A percentile compares a stretch with the other conserved stretches of the same genome.
Evolutionary conservation across 129 eudicot genomes (phyloP).

Genomic region (Flaveria brownii): DNA sequence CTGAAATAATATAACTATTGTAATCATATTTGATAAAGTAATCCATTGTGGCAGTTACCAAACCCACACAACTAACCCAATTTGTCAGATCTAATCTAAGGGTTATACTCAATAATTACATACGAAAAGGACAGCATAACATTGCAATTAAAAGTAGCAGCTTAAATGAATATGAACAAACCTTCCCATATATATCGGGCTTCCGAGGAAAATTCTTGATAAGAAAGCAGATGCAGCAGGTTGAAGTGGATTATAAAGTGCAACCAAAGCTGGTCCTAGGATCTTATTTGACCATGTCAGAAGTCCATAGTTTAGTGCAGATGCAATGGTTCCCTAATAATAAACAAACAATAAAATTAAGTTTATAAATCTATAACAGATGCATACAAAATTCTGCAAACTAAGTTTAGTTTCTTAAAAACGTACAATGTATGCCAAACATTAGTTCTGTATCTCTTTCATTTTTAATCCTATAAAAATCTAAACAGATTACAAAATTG

Average conservation of each 20-base stretch:
- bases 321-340: conserved; percentile 81
- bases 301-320: conserved; percentile 89
- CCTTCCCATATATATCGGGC: conserved; percentile 98
- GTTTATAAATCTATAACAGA: not conserved
- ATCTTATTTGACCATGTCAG: conserved; percentile 93
- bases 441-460: not conserved
- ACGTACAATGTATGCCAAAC: not conserved
- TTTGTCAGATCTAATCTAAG: not conserved
- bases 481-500: not conserved
- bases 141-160: not conserved
- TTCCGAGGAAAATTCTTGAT: conserved; percentile 85
- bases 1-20: not conserved
- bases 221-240: conserved; percentile 95
- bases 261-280: conserved; percentile 93
- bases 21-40: not conserved
- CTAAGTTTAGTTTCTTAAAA: not conserved
- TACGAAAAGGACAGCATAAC: not conserved
- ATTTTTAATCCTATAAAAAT: not conserved
- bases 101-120: not conserved
- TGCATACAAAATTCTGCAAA: conserved; percentile 14
- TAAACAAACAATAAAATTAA: not conserved
- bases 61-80: not conserved
- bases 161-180: conserved; percentile 27
- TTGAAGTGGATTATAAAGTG: conserved; percentile 90
- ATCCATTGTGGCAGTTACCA: not conserved